Conservation (phyloP, 192 early-diverging fungal genomes). For the Mortierella alpina region DNA sequence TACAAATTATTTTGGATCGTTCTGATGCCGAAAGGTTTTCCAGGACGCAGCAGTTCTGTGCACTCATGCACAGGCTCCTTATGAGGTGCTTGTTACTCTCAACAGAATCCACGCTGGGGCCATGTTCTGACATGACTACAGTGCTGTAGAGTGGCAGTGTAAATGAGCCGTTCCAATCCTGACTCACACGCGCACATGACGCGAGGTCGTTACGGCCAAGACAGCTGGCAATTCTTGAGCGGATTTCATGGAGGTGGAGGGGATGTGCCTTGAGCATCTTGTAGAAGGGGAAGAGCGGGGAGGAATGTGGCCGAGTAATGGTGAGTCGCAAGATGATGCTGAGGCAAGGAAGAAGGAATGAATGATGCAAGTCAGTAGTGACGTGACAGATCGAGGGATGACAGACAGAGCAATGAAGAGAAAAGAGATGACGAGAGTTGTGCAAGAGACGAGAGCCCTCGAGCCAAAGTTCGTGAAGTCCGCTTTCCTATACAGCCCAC, state of each 20-base stretch:
- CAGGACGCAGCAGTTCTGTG: no score
- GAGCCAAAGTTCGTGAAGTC: no score
- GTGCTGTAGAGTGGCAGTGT: conserved; percentile 9
- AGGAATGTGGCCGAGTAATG: background rate
- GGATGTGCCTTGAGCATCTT: conserved; percentile 7
- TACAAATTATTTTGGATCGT: background rate
- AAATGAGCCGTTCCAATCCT: conserved; percentile 9
- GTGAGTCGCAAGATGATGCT: no score
- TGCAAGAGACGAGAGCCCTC: no score
- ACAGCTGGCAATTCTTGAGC: conserved; percentile 16
- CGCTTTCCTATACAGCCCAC: no score
- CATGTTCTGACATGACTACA: background rate
- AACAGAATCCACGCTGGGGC: conserved; percentile 2
- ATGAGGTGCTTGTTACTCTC: conserved; percentile 12
- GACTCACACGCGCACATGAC: conserved; percentile 16
- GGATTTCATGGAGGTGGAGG: conserved; percentile 13
- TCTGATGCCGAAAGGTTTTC: background rate
- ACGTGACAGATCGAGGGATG: no score
- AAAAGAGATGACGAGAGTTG: no score
- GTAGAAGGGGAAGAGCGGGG: background rate
- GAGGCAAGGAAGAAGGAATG: no score
- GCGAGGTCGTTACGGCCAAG: conserved; percentile 10
- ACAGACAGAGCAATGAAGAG: background rate
- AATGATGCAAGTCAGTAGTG: no score
- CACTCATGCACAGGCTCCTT: no score